These are phyloP conservation scores for Termitomyces titanicus DNA, from an alignment of 768 basidiomycete species.

Conservation along the genomic window DNA sequence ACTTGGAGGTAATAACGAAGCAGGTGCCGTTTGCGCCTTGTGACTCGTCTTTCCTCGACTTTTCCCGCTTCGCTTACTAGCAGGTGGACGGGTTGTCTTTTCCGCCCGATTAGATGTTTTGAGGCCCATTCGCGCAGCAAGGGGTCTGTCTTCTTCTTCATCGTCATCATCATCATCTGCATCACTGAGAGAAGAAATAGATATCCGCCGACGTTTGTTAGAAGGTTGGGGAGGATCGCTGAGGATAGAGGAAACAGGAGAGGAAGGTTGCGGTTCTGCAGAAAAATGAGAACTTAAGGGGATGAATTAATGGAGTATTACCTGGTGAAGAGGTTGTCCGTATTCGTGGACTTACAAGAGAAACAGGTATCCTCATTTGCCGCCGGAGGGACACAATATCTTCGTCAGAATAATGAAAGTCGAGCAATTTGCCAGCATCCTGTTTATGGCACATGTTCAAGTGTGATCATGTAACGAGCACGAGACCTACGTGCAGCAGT, in stretches of 20 bases:
- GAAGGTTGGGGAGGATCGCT: constrained; percentile 46
- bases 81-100: constrained; percentile 24
- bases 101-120: constrained; percentile 26
- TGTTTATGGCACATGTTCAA: constrained; percentile 25
- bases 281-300: constrained; percentile 6
- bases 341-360: constrained; percentile 45
- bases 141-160: constrained; percentile 57
- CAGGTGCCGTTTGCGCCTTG: constrained; percentile 53
- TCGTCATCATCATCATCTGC: constrained; percentile 45
- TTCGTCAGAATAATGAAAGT: constrained; percentile 74
- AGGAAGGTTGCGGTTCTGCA: constrained; percentile 31
- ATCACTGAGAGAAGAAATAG: constrained; percentile 51
- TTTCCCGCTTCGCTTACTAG: constrained; percentile 27
- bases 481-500: constrained; percentile 61
- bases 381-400: constrained; percentile 66
- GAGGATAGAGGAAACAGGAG: constrained; percentile 47
- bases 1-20: constrained; percentile 32
- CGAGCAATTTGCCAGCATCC: constrained; percentile 74
- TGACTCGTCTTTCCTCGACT: constrained; percentile 59
- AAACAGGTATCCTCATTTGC: constrained; percentile 59
- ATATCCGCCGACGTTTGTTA: constrained; percentile 50
- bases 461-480: not conserved
- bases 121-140: constrained; percentile 42
- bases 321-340: constrained; percentile 50
- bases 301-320: constrained; percentile 22